These are phyloP conservation scores for Carex arenaria DNA, from an alignment of 202 grass and related monocot genomes.

Conservation along the genomic window DNA sequence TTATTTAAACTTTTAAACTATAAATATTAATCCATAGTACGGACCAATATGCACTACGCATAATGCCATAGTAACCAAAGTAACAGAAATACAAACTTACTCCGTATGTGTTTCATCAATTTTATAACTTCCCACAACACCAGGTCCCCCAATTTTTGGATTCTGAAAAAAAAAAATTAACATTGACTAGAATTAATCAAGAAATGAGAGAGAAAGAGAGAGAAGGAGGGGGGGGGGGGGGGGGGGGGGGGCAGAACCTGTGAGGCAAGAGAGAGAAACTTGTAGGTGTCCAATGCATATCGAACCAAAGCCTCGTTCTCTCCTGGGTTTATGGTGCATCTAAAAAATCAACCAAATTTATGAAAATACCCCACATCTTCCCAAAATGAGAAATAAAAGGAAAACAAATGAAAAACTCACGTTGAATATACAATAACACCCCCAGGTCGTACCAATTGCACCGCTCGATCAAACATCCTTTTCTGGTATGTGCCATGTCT, in stretches of 20 bases:
- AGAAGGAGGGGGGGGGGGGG: constrained; percentile 32
- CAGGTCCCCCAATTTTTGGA: constrained; percentile 81
- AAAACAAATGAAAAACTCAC: constrained; percentile 35
- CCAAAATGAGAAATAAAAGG: background rate
- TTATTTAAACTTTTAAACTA: too few species aligned
- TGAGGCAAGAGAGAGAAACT: constrained; percentile 64
- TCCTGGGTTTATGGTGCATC: constrained; percentile 97
- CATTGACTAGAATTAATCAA: constrained; percentile 4
- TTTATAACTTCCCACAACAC: constrained; percentile 61
- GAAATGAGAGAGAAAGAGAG: background rate
- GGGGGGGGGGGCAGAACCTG: constrained; percentile 41
- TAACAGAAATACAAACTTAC: constrained; percentile 44
- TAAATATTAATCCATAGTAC: too few species aligned
- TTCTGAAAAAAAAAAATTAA: constrained; percentile 40
- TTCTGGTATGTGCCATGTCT: constrained; percentile 75
- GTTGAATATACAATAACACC: constrained; percentile 94
- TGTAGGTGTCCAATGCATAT: constrained; percentile 88
- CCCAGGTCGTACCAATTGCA: constrained; percentile 77
- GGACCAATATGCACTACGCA: too few species aligned
- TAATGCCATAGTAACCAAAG: background rate
- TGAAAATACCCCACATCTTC: background rate
- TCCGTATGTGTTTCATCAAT: constrained; percentile 50
- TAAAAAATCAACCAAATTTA: constrained; percentile 27
- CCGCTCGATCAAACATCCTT: constrained; percentile 93
- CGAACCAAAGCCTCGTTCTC: constrained; percentile 91